Evolutionary conservation across 768 basidiomycete species (phyloP), one percentile per base, ranked within the genome.

Genomic region (Tylopilus subfusipes): DNA sequence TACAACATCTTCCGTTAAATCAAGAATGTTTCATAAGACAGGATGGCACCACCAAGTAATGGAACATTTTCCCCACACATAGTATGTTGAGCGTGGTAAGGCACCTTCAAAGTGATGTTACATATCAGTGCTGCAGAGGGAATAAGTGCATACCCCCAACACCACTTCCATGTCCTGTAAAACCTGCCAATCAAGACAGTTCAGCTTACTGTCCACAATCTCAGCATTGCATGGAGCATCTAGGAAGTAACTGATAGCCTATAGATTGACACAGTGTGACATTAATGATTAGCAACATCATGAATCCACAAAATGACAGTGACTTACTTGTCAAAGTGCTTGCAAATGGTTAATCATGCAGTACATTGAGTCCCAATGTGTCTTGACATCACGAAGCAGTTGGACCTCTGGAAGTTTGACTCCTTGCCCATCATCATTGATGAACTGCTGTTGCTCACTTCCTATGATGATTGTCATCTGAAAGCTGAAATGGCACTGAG

Each of bases 361-460:
- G n/a, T n/a, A n/a, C n/a, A n/a, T n/a, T n/a, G n/a, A n/a, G n/a
- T n/a, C n/a, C n/a, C n/a, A n/a, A n/a, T n/a, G n/a, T 0, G 73
- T 78, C 7, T 50, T 25, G 4, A 78, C 70, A 52, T 79, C 70
- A 3, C 68, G 63, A 1, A 59, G 50, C 1, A 56, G 48, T 22
- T 56, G 4, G 4, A 38, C 31, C 3, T 40, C 9, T 1, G 54
- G 50, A 14, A 56, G 55, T 0, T 2, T 18, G 18, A 34, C 14
- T 18, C 11, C 9, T 2, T 13, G 5, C 0, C 45, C 47, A 19
- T 3, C 33, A 13, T 34, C 12, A 16, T 34, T 16, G 33, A 34
- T 14, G 13, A n/a, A n/a, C n/a, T n/a, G n/a, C n/a, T n/a, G n/a
- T n/a, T n/a, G n/a, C n/a, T n/a, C n/a, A n/a, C n/a, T n/a, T n/a